Base-by-base conservation (phyloP, 768 basidiomycete genomes). In the Leucosporidium creatinivorum region DNA sequence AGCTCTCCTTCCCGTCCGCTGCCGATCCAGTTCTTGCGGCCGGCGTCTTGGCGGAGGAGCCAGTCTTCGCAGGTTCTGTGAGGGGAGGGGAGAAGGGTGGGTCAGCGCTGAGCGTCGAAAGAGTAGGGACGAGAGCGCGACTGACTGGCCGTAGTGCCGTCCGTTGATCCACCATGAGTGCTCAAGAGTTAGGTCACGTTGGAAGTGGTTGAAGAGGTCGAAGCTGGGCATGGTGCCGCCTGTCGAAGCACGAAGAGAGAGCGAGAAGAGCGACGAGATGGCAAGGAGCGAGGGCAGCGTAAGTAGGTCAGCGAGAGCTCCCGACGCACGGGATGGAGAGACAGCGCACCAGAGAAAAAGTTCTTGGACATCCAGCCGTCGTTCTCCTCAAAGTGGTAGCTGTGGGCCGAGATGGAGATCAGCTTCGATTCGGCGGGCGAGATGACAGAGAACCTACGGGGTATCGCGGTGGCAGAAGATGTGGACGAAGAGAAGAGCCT, bases 291-390 rank as follows among this genome's bases (percentile, higher is more conserved):
- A 49, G 26, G 30, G 13, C 31, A 13, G 58, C 47, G 62, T 26
- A 52, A 33, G 65, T 12, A 57, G 30, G 49, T 28, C 15, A 52
- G 33, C 49, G 28, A 30, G 36, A 4, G 2, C 5, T 25, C 36
- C 12, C 19, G 19, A 18, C 21, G 47, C 21, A 58, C 33, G 39
- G 6, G 85, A 84, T 33, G 15, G 39, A 7, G 9, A 56, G 54
- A 36, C 19, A 8, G 21, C 28, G 30, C 33, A 58, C 57, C 58
- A 1, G 85, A 84, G 76, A 88, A 87, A 79, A 88, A 88, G 48
- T 83, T 85, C 77, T 85, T 79, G 8, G 85, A 83, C 87, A 88
- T 88, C 87, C 87, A 88, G 8, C 86, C 85, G 66, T 87, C 86
- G 62, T 80, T 81, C 62, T 85, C 83, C 63, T 84, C 84, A 67